These are phyloP conservation scores for Xylariaceae sp. DNA, from an alignment of 2,329 filamentous ascomycete species.

Conservation along the genomic window DNA sequence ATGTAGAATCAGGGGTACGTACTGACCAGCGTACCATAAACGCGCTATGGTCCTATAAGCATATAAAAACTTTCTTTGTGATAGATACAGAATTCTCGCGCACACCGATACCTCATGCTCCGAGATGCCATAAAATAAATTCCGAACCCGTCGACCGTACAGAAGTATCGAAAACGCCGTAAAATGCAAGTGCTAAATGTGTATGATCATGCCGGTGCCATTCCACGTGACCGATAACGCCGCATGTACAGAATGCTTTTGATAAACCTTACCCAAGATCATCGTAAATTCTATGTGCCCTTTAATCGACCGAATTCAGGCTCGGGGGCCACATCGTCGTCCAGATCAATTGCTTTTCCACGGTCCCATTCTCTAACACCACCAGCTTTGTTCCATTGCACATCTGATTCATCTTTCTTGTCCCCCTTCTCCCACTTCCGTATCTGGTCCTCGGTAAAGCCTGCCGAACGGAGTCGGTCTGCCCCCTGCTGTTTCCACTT, in stretches of 20 bases:
- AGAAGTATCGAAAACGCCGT: conserved; percentile 12
- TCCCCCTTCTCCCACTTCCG: conserved; percentile 71
- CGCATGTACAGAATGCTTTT: background rate
- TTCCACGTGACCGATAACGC: background rate
- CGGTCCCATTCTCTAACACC: conserved; percentile 68
- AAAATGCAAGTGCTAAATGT: conserved; percentile 1
- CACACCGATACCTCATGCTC: conserved; percentile 11
- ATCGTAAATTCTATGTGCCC: conserved; percentile 11
- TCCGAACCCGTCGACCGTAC: too few species aligned
- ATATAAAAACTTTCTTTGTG: conserved; percentile 9
- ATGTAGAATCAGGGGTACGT: conserved; percentile 11
- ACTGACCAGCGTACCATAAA: too few species aligned
- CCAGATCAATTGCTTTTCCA: conserved; percentile 51
- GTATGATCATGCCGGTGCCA: background rate
- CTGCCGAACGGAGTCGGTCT: conserved; percentile 75
- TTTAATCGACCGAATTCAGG: conserved; percentile 28
- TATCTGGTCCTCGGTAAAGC: conserved; percentile 78
- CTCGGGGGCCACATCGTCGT: conserved; percentile 23
- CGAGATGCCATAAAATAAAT: conserved; percentile 1
- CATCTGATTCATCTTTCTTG: conserved; percentile 66
- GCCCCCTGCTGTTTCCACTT: conserved; percentile 78
- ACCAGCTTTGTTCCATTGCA: conserved; percentile 74
- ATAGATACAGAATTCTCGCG: conserved; percentile 7
- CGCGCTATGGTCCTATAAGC: conserved; percentile 12
- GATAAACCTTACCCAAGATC: background rate